These are phyloP conservation scores for Prunus kanzakura DNA, from an alignment of 306 rosid genomes.

Conservation along the genomic window DNA sequence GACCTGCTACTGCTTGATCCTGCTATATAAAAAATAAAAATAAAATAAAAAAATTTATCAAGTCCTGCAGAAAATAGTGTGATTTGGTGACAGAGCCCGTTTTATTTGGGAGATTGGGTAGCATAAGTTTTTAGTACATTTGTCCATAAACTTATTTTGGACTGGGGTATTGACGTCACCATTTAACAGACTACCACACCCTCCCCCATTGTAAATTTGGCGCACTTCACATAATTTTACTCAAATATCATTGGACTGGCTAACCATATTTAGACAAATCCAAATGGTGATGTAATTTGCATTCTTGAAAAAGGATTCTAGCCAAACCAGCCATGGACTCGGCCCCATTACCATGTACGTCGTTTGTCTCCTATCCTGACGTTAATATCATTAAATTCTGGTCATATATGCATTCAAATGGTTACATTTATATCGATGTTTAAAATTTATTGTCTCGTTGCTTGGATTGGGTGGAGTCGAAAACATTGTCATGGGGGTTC, in stretches of 20 bases:
- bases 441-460: not conserved
- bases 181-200: not conserved
- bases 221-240: not conserved
- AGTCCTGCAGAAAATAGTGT: conserved; percentile 54
- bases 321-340: not conserved
- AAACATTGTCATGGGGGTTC: too few relatives aligned
- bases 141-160: not conserved
- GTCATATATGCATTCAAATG: not conserved
- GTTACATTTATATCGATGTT: not conserved
- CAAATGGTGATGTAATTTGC: not conserved
- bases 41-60: conserved; percentile 41
- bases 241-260: not conserved
- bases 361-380: not conserved
- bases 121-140: not conserved
- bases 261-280: not conserved
- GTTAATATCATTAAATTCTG: not conserved
- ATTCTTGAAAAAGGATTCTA: not conserved
- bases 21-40: conserved; percentile 52
- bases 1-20: conserved; percentile 48
- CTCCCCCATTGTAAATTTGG: not conserved
- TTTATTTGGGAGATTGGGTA: not conserved
- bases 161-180: not conserved
- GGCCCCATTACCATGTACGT: not conserved
- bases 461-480: not conserved
- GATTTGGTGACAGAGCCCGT: conserved; percentile 36